A percentile compares a stretch with the other conserved stretches of the same genome.
Evolutionary conservation across 306 rosid species (phyloP).

Genomic region (Alnus glutinosa): DNA sequence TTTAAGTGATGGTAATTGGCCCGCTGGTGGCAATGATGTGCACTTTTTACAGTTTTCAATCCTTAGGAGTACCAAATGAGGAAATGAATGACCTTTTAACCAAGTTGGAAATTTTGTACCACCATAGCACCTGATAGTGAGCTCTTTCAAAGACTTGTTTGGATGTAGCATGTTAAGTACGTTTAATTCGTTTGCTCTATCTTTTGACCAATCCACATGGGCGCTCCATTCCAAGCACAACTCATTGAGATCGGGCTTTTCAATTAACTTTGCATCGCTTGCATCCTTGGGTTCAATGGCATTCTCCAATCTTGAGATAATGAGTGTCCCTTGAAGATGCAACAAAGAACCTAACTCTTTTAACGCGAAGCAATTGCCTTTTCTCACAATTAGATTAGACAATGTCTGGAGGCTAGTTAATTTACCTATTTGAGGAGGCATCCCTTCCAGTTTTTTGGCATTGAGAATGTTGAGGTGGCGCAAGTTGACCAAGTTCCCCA

Average conservation of each 20-base stretch:
- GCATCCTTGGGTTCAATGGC: neutral
- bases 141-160: neutral
- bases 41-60: conserved; percentile 3
- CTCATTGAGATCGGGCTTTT: neutral
- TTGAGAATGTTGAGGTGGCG: neutral
- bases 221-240: neutral
- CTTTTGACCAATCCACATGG: neutral
- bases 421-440: neutral
- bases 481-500: conserved; percentile 12
- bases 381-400: neutral
- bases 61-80: neutral
- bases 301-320: conserved; percentile 20
- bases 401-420: neutral
- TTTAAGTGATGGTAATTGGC: neutral
- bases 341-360: neutral
- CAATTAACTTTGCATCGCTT: neutral
- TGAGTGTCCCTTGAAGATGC: neutral
- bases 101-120: conserved; percentile 10
- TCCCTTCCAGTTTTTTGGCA: neutral
- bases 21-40: conserved; percentile 4
- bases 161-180: conserved; percentile 5
- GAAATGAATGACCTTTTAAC: conserved; percentile 1
- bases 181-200: neutral
- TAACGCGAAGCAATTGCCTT: neutral
- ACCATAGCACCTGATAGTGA: neutral